Evolutionary conservation across 257 asterid genomes (phyloP).

Genomic region (Ligustrum vulgare): DNA sequence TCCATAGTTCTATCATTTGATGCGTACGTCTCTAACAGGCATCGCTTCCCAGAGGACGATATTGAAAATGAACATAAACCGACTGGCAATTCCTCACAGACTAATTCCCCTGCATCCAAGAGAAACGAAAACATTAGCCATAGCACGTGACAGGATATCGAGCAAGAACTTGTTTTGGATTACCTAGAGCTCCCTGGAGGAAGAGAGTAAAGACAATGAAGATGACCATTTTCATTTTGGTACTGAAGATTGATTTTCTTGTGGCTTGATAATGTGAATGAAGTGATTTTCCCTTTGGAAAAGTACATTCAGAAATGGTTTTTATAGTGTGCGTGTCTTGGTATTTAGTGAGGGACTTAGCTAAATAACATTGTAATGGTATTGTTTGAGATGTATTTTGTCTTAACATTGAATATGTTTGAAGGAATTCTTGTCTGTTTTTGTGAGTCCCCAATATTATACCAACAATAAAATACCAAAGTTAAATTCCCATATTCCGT

Average conservation of each 20-base stretch:
- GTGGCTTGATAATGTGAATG: background rate
- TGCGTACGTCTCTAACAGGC: conserved; percentile 32
- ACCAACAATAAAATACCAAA: too few species aligned
- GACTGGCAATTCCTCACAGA: conserved; percentile 27
- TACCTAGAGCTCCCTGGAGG: conserved; percentile 13
- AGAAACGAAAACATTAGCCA: background rate
- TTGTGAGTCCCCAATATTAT: too few species aligned
- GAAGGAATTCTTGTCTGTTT: background rate
- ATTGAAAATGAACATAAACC: conserved; percentile 35
- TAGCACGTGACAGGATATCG: background rate
- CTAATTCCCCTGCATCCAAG: conserved; percentile 29
- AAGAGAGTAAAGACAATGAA: background rate
- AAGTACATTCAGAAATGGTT: background rate
- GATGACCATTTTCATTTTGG: conserved; percentile 9
- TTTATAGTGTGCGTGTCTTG: background rate
- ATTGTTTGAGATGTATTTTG: background rate
- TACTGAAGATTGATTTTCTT: background rate
- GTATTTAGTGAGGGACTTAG: too few species aligned
- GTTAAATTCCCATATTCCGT: too few species aligned
- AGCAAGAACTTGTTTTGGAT: background rate
- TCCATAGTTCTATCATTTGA: background rate
- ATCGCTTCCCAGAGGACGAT: conserved; percentile 35
- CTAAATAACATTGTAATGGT: background rate
- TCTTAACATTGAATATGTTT: background rate
- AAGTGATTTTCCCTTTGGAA: background rate